Evolutionary conservation across 305 asterid genomes (phyloP).

Genomic region (Fraxinus angustifolia): DNA sequence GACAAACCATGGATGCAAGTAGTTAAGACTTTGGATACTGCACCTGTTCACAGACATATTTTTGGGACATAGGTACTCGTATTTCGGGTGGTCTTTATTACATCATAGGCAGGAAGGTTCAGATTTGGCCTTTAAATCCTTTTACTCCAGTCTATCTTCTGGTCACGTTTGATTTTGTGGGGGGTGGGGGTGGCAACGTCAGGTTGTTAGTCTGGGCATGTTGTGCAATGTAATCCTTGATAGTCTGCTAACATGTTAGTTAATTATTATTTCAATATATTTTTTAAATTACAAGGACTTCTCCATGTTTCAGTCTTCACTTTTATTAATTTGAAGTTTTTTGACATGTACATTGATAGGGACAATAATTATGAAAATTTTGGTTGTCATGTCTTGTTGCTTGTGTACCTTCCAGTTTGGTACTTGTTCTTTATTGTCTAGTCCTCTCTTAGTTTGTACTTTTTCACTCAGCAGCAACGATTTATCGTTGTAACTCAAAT

Average conservation of each 20-base stretch:
- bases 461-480: background rate
- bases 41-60: conserved; percentile 89
- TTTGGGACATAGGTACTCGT: conserved; percentile 60
- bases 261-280: conserved; percentile 19
- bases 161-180: background rate
- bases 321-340: background rate
- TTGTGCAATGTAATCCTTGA: conserved; percentile 48
- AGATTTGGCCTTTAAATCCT: conserved; percentile 14
- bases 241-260: conserved; percentile 28
- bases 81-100: background rate
- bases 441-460: background rate
- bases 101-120: background rate
- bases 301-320: background rate
- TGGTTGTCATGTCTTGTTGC: background rate
- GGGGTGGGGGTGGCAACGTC: background rate
- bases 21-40: conserved; percentile 55
- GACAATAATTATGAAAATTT: background rate
- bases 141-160: conserved; percentile 31
- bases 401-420: background rate
- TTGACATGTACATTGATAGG: conserved; percentile 1
- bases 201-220: conserved; percentile 36
- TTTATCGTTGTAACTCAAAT: background rate
- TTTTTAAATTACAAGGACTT: background rate
- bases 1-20: conserved; percentile 89
- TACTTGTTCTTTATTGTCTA: background rate